Conservation (phyloP, 1,284 basidiomycete species). For the Sphagnurus paluster region DNA sequence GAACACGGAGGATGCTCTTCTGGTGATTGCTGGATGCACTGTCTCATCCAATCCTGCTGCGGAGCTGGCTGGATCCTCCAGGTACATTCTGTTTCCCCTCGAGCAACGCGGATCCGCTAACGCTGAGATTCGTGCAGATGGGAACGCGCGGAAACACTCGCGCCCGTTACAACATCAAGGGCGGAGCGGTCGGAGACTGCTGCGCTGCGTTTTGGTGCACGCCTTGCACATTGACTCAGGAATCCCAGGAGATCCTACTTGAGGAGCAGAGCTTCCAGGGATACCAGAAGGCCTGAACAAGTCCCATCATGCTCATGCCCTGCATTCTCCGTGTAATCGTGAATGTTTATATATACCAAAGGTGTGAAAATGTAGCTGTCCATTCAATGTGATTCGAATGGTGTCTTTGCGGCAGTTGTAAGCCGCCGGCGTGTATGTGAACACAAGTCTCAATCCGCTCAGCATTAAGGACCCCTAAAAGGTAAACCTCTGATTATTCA, state of each 20-base stretch:
- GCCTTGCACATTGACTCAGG: conserved; percentile 51
- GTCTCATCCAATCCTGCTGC: conserved; percentile 24
- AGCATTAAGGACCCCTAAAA: too few species aligned
- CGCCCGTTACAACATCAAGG: conserved; percentile 44
- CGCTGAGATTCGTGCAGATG: conserved; percentile 38
- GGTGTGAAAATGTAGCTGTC: too few species aligned
- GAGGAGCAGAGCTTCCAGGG: conserved; percentile 44
- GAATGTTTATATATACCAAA: too few species aligned
- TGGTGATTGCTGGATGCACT: conserved; percentile 29
- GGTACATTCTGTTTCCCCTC: too few species aligned
- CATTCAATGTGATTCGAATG: too few species aligned
- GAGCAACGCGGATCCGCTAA: too few species aligned
- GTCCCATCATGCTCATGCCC: background rate
- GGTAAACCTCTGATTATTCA: too few species aligned
- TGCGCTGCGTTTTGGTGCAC: conserved; percentile 41
- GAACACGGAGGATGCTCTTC: conserved; percentile 26
- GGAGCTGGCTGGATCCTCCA: conserved; percentile 42
- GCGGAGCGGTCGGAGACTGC: conserved; percentile 40
- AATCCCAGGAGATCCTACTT: conserved; percentile 44
- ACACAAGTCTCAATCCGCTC: too few species aligned
- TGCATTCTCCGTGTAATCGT: background rate
- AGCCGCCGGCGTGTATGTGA: too few species aligned
- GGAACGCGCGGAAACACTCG: conserved; percentile 39
- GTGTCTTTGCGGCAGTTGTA: too few species aligned
- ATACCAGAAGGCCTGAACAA: conserved; percentile 13